Base-by-base conservation (phyloP, 2,329 filamentous ascomycete species). In the Cercospora sesami region DNA sequence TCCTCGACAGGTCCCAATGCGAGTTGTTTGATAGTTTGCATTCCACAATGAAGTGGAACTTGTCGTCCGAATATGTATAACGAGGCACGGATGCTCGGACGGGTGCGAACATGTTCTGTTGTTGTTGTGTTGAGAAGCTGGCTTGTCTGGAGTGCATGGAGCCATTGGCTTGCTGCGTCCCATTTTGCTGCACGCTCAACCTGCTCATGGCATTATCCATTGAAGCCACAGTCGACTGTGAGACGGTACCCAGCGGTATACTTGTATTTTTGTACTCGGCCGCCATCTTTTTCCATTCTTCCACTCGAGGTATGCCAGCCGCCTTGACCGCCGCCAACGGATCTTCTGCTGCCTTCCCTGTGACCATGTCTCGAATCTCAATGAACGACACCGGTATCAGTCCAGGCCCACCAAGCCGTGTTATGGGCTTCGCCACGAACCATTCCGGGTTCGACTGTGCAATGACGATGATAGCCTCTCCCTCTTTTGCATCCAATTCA, bases 251-350 rank as follows among this genome's bases (percentile, higher is more conserved):
- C 51, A 99, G 83, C 0, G 94, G 94, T 78, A 99, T 98, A 81
- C 95, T 98, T 79, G 94, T 97, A 79, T 98, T 97, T 84, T 99
- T 99, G 82, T 99, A 99, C 72, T 97, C 94, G 65, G 94, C 94
- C 0, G 95, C 94, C 93, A 97, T 97, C 82, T 96, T 96, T 84
- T 99, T 99, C 95, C 95, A 99, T 76, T 99, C 95, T 78, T 99
- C 95, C 3, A 99, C 95, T 75, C 90, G 91, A 12, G 95, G 95
- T 7, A 99, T 94, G 21, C 94, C 94, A 1, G 95, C 95, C 74
- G 90, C 89, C 74, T 89, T 88, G 65, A 99, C 92, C 1, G 95
- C 94, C 31, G 94, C 94, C 28, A 91, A 85, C 0, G 94, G 89
- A 79, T 98, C 93, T 18, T 86, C 80, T 1, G 97, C 93, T 0